These are phyloP conservation scores for Mallotus nudiflorus DNA, from an alignment of 345 rosid species.

Conservation along the genomic window DNA sequence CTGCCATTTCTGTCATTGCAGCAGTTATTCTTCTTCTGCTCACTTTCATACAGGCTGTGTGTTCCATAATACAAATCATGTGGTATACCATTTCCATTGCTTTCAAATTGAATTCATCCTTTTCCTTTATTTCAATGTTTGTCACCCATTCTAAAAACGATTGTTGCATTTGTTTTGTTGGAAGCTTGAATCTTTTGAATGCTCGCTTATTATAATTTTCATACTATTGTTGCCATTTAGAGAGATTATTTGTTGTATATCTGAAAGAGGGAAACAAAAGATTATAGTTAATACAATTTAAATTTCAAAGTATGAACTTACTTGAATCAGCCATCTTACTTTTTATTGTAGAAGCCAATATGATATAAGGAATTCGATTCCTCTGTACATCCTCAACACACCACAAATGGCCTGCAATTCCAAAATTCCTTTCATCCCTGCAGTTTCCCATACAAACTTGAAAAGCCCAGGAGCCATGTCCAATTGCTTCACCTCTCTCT, in stretches of 20 bases:
- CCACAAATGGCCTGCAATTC: constrained; percentile 72
- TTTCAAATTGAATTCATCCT: background rate
- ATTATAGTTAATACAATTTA: background rate
- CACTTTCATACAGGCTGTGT: constrained; percentile 16
- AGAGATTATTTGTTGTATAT: background rate
- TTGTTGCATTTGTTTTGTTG: background rate
- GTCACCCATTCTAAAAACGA: too few species aligned
- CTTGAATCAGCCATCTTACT: background rate
- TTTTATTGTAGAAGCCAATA: background rate
- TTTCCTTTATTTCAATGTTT: background rate
- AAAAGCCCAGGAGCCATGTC: constrained; percentile 61
- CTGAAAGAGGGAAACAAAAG: background rate
- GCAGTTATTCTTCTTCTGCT: constrained; percentile 20
- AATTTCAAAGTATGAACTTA: background rate
- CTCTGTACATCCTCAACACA: constrained; percentile 55
- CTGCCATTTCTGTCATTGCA: constrained; percentile 20
- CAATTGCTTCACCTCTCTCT: constrained; percentile 68
- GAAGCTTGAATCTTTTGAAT: background rate
- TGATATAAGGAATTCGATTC: constrained; percentile 42
- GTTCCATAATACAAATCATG: background rate
- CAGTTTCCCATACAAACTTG: constrained; percentile 72
- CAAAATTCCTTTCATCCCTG: constrained; percentile 60
- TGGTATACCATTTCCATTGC: background rate
- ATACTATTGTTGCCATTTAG: background rate
- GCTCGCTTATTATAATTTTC: background rate